Evolutionary conservation across 2,329 filamentous ascomycete genomes (phyloP).

Genomic region (Metarhizium sp.): DNA sequence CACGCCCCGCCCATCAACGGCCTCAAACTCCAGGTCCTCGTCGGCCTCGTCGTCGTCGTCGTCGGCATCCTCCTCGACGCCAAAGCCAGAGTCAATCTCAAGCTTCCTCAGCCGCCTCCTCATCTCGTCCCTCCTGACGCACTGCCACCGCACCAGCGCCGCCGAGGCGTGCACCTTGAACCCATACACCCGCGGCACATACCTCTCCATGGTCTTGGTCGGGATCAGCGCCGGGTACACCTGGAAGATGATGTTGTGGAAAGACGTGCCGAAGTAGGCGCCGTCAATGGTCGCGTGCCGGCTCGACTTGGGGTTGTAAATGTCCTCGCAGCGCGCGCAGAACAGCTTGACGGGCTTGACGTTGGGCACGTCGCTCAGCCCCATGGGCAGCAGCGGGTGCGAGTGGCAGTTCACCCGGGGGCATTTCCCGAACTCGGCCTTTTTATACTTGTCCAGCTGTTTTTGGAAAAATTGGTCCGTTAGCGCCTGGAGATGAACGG

Average conservation of each 20-base stretch:
- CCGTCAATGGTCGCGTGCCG: conserved; percentile 93
- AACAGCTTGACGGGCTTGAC: conserved; percentile 91
- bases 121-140: conserved; percentile 71
- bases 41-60: conserved; percentile 56
- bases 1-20: conserved; percentile 22
- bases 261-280: conserved; percentile 95
- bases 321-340: conserved; percentile 93
- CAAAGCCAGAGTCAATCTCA: conserved; percentile 72
- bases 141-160: conserved; percentile 85
- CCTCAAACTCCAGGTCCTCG: conserved; percentile 34
- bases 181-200: conserved; percentile 84
- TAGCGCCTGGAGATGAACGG: too few species aligned
- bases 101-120: conserved; percentile 61
- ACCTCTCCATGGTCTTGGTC: conserved; percentile 73
- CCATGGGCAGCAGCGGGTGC: conserved; percentile 90
- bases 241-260: conserved; percentile 99
- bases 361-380: conserved; percentile 81
- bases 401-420: conserved; percentile 91
- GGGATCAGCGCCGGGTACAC: conserved; percentile 90
- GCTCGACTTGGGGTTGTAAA: conserved; percentile 97
- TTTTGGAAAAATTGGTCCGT: too few species aligned
- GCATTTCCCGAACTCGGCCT: conserved; percentile 95
- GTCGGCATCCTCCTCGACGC: conserved; percentile 54
- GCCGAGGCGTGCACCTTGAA: conserved; percentile 92
- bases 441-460: conserved; percentile 97